These are phyloP conservation scores for Austroboletus novae-zelandiae DNA, from an alignment of 1,284 basidiomycete species.

Conservation along the genomic window DNA sequence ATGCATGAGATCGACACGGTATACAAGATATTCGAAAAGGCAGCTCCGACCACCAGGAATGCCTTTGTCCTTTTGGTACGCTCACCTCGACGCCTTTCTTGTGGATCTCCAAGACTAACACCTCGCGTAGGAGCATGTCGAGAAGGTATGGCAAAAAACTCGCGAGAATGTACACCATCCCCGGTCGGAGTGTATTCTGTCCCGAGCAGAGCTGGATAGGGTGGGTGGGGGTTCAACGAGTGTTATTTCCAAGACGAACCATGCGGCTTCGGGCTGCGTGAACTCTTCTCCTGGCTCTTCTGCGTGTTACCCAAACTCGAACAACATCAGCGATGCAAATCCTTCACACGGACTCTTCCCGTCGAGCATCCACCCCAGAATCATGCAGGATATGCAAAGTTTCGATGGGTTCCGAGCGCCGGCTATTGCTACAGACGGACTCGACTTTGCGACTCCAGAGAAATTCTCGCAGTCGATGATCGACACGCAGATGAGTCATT, in stretches of 20 bases:
- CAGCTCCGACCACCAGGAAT: constrained; percentile 43
- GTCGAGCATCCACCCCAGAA: constrained; percentile 39
- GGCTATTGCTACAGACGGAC: constrained; percentile 12
- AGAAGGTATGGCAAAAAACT: constrained; percentile 50
- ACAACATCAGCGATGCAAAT: too few species aligned
- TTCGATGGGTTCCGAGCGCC: constrained; percentile 37
- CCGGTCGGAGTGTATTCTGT: constrained; percentile 29
- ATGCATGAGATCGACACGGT: constrained; percentile 56
- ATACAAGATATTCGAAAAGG: constrained; percentile 51
- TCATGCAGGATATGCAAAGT: constrained; percentile 41
- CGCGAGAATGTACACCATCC: constrained; percentile 45
- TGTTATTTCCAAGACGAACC: constrained; percentile 32
- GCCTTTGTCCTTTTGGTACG: constrained; percentile 53
- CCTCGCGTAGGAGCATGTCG: constrained; percentile 44
- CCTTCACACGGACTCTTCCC: background rate
- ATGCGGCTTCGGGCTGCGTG: background rate
- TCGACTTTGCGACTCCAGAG: constrained; percentile 13
- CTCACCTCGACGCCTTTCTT: background rate
- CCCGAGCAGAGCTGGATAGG: constrained; percentile 55
- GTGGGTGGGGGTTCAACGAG: constrained; percentile 58
- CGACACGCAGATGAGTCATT: constrained; percentile 26
- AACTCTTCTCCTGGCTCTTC: background rate
- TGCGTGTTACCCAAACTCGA: too few species aligned
- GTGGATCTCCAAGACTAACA: too few species aligned
- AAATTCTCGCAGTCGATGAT: constrained; percentile 27